These are phyloP conservation scores for Thalassiosira sp. DNA, from an alignment of 352 stramenopile species.

Conservation along the genomic window DNA sequence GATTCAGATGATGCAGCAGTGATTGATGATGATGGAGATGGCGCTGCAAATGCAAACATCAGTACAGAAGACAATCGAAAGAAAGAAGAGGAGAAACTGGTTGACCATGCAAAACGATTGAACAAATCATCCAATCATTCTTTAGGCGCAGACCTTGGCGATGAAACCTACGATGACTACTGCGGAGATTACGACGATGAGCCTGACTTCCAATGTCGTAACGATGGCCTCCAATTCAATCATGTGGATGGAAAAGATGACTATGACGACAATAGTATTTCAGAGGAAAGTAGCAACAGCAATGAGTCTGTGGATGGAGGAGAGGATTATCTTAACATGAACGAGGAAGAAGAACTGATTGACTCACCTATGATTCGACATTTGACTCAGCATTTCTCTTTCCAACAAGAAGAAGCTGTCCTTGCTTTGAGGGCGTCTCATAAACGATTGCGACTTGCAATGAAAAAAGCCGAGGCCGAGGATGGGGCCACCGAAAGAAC, in stretches of 20 bases:
- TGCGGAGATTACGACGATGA: constrained; percentile 53
- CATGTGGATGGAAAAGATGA: neutral
- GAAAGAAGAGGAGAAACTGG: constrained; percentile 25
- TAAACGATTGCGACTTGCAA: constrained; percentile 30
- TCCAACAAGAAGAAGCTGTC: constrained; percentile 49
- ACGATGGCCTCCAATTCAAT: constrained; percentile 16
- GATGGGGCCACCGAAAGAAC: constrained; percentile 3
- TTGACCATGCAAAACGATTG: neutral
- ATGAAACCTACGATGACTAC: constrained; percentile 40
- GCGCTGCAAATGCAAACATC: constrained; percentile 7
- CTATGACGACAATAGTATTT: constrained; percentile 8
- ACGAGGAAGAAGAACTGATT: constrained; percentile 24
- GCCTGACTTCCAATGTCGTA: constrained; percentile 9
- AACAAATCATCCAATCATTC: constrained; percentile 1
- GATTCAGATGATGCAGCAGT: constrained; percentile 12
- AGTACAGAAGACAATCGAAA: constrained; percentile 4
- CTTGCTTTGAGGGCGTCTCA: constrained; percentile 57
- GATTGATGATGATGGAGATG: constrained; percentile 18
- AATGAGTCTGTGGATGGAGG: constrained; percentile 6
- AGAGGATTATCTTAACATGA: neutral
- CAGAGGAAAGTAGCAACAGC: constrained; percentile 20
- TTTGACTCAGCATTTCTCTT: constrained; percentile 67
- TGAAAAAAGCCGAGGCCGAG: constrained; percentile 20
- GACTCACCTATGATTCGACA: constrained; percentile 54
- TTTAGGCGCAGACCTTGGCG: constrained; percentile 7